A percentile compares a stretch with the other conserved stretches of the same genome.
phyloP scores from a whole-genome alignment of 2,329 filamentous ascomycete genomes.

The Drechmeria coniospora region DNA sequence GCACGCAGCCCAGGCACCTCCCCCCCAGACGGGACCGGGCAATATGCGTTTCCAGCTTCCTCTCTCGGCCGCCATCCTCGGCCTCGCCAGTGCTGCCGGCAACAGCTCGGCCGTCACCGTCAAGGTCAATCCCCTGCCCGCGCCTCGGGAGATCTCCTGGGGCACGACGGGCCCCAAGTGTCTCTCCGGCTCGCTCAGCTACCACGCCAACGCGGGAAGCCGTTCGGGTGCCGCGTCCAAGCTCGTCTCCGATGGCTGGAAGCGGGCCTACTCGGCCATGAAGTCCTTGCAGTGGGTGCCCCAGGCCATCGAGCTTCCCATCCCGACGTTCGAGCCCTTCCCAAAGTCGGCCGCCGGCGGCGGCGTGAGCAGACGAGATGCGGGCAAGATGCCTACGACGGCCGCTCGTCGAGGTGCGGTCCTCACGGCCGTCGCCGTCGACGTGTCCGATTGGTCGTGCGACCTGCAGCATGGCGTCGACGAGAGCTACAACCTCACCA shows the following conservation, averaged over 20 bases:
- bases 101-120: constrained; percentile 6
- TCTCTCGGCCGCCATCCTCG: too few relatives aligned
- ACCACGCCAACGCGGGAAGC: constrained; percentile 6
- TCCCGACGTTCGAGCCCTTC: constrained; percentile 33
- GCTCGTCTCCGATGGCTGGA: constrained; percentile 30
- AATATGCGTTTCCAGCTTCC: background rate
- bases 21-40: too few relatives aligned
- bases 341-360: constrained; percentile 24
- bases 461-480: constrained; percentile 39
- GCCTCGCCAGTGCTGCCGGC: background rate
- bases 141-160: constrained; percentile 11
- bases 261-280: constrained; percentile 31
- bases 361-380: too few relatives aligned
- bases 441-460: constrained; percentile 26
- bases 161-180: constrained; percentile 9
- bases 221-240: constrained; percentile 4
- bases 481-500: constrained; percentile 36
- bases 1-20: too few relatives aligned
- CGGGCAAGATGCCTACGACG: constrained; percentile 13
- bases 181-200: constrained; percentile 5
- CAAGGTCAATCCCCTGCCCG: constrained; percentile 13
- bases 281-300: constrained; percentile 36
- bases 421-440: constrained; percentile 28
- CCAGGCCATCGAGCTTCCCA: constrained; percentile 33
- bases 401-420: constrained; percentile 4